Evolutionary conservation across 208 protist genomes (phyloP).

Genomic region (Acanthamoeba rhysodes): DNA sequence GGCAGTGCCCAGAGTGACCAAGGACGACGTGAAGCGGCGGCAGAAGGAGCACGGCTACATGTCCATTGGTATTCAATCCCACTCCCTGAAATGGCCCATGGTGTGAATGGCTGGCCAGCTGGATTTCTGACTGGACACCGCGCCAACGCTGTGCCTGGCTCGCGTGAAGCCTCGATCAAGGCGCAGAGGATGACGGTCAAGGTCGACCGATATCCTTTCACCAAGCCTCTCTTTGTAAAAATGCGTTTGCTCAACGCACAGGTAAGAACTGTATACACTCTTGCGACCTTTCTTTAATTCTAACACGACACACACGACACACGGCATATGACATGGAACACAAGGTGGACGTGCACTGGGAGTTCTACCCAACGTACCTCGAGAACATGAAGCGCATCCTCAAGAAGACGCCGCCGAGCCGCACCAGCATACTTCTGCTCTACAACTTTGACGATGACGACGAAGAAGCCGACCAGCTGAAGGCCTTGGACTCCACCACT

Average conservation of each 20-base stretch:
- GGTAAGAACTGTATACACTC: background rate
- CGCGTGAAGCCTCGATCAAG: slow-evolving; percentile 17
- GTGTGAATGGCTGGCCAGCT: background rate
- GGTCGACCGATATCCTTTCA: slow-evolving; percentile 35
- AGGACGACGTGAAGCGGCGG: slow-evolving; percentile 1
- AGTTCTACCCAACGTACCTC: slow-evolving; percentile 17
- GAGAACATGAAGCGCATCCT: slow-evolving; percentile 53
- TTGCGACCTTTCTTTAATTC: background rate
- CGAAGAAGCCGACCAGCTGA: background rate
- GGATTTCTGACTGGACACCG: background rate
- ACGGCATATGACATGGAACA: background rate
- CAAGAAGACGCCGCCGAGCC: slow-evolving; percentile 34
- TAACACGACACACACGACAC: background rate
- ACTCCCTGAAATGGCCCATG: background rate
- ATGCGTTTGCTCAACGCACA: slow-evolving; percentile 44
- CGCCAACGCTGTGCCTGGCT: background rate
- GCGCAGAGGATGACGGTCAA: slow-evolving; percentile 44
- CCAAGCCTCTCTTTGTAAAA: slow-evolving; percentile 1
- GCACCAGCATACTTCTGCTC: slow-evolving; percentile 45
- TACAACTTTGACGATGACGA: slow-evolving; percentile 42
- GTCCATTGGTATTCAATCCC: background rate
- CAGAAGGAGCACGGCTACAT: slow-evolving; percentile 47
- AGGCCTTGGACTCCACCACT: background rate
- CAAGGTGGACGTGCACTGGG: slow-evolving; percentile 39
- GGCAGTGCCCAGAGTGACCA: background rate